A percentile compares a stretch with the other conserved stretches of the same genome.
These are phyloP conservation scores for Sporothrix dimorphospora DNA, from an alignment of 2,329 filamentous ascomycete genomes.

Conservation along the genomic window DNA sequence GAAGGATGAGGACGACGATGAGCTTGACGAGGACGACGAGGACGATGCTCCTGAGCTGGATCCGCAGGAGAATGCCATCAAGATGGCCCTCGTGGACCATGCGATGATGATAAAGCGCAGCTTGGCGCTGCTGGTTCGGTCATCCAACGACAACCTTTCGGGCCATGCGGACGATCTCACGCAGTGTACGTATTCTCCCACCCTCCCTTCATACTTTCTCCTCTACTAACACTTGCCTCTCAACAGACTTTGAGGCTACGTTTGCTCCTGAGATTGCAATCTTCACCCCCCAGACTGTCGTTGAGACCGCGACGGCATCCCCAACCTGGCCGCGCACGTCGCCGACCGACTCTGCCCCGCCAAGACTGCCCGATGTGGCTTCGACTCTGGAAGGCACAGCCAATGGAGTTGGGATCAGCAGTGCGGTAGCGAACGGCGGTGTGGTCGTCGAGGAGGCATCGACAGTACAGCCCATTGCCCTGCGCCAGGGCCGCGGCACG, in stretches of 20 bases:
- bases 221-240: background rate
- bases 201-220: background rate
- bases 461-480: slow-evolving; percentile 52
- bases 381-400: slow-evolving; percentile 42
- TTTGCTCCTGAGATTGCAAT: slow-evolving; percentile 68
- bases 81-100: slow-evolving; percentile 85
- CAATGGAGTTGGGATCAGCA: background rate
- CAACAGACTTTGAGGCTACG: slow-evolving; percentile 62
- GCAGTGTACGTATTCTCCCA: slow-evolving; percentile 58
- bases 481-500: slow-evolving; percentile 55
- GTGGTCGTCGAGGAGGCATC: slow-evolving; percentile 51
- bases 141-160: slow-evolving; percentile 61
- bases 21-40: slow-evolving; percentile 47
- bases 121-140: slow-evolving; percentile 68
- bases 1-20: slow-evolving; percentile 46
- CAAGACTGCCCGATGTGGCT: slow-evolving; percentile 40
- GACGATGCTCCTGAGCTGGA: slow-evolving; percentile 54
- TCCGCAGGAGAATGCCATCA: slow-evolving; percentile 75
- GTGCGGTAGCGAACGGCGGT: slow-evolving; percentile 26
- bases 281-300: slow-evolving; percentile 56
- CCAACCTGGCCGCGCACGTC: slow-evolving; percentile 55
- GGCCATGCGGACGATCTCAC: slow-evolving; percentile 63
- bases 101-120: slow-evolving; percentile 85
- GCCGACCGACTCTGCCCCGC: slow-evolving; percentile 43
- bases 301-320: slow-evolving; percentile 46